A percentile compares a stretch with the other conserved stretches of the same genome.
Conservation (phyloP, 2,329 filamentous ascomycete genomes). For the Colletotrichum ledebouriae region DNA sequence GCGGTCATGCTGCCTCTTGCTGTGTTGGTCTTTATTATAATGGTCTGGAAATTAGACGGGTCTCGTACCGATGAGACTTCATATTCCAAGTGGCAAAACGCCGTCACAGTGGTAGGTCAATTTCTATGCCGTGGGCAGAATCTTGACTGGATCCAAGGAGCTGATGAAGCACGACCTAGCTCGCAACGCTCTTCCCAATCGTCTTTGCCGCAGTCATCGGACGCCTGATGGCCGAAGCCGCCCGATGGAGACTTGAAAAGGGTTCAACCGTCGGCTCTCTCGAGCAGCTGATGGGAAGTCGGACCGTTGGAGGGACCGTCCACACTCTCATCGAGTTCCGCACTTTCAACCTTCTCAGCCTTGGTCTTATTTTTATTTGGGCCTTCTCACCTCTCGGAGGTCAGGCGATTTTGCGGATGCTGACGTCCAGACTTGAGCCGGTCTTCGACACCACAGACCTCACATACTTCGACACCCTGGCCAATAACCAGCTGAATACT, state of each 20-base stretch:
- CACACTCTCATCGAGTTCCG: conserved; percentile 46
- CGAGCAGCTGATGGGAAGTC: conserved; percentile 50
- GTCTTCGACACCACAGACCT: neutral
- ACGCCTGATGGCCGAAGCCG: conserved; percentile 46
- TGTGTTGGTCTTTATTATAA: conserved; percentile 3
- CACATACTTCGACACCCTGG: neutral
- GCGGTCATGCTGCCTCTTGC: conserved; percentile 8
- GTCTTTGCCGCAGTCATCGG: conserved; percentile 49
- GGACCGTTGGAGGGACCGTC: conserved; percentile 48
- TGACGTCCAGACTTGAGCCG: neutral
- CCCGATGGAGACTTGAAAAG: conserved; percentile 47
- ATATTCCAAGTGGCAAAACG: conserved; percentile 1
- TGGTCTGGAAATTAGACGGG: conserved; percentile 3
- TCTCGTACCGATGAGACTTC: neutral
- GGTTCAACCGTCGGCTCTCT: conserved; percentile 46
- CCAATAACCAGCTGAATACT: neutral
- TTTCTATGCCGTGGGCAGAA: too few relatives aligned
- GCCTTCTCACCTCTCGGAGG: conserved; percentile 49
- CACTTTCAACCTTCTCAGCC: conserved; percentile 46
- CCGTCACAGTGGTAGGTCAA: conserved; percentile 4
- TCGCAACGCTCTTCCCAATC: conserved; percentile 48
- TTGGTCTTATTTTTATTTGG: conserved; percentile 47
- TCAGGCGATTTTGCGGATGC: conserved; percentile 46
- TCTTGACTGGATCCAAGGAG: too few relatives aligned
- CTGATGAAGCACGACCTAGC: neutral